These are phyloP conservation scores for Ascochyta fabae DNA, from an alignment of 2,329 filamentous ascomycete species.

Conservation along the genomic window DNA sequence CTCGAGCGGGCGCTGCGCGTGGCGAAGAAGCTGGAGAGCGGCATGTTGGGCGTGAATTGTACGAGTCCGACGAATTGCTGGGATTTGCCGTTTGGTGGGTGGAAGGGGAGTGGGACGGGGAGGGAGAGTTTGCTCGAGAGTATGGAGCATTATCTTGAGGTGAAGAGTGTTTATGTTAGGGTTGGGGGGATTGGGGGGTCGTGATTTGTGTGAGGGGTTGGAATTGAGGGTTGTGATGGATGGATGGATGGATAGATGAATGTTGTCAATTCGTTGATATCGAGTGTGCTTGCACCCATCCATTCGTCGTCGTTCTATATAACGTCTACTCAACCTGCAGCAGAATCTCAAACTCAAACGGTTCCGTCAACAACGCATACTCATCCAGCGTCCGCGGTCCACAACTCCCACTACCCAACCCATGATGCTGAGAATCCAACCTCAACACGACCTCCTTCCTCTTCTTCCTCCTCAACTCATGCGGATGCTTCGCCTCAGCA, in stretches of 20 bases:
- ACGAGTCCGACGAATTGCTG: conserved; percentile 35
- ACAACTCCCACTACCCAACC: conserved; percentile 67
- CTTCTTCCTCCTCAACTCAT: conserved; percentile 63
- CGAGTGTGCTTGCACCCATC: too few relatives aligned
- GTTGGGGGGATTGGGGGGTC: conserved; percentile 21
- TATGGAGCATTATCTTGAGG: conserved; percentile 38
- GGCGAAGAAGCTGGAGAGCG: conserved; percentile 46
- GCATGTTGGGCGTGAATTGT: conserved; percentile 48
- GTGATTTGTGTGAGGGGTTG: too few relatives aligned
- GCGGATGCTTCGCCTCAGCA: conserved; percentile 67
- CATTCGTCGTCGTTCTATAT: too few relatives aligned
- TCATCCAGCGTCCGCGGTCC: conserved; percentile 59
- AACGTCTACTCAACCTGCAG: conserved; percentile 20
- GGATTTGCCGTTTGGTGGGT: conserved; percentile 38
- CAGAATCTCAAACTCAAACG: conserved; percentile 48
- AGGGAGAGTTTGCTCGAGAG: conserved; percentile 36
- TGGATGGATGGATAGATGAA: too few relatives aligned
- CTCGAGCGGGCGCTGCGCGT: conserved; percentile 42
- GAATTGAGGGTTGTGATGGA: too few relatives aligned
- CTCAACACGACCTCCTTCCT: conserved; percentile 63
- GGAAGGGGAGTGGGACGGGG: conserved; percentile 36
- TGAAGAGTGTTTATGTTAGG: conserved; percentile 34
- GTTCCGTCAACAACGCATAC: conserved; percentile 47
- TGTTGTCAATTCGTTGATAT: too few relatives aligned
- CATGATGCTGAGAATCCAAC: conserved; percentile 68